Percentiles rank a stretch among this genome's conserved stretches.
Evolutionary conservation across 129 eudicot genomes (phyloP).

Genomic region (Rutidosis leptorrhynchoides): DNA sequence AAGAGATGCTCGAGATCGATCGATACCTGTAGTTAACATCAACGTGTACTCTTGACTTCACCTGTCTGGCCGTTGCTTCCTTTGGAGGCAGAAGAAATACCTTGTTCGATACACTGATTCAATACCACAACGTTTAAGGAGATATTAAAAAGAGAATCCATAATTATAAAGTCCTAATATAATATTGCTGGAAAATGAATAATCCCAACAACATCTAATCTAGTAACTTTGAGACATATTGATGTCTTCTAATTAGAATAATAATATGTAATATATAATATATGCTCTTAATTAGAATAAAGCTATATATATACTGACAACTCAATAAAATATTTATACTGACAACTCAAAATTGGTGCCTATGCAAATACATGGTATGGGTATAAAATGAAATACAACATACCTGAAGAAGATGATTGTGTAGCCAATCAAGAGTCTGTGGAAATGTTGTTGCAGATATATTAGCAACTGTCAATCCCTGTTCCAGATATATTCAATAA

Average conservation of each 20-base stretch:
- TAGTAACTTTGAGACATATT: background rate
- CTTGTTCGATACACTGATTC: conserved; percentile 75
- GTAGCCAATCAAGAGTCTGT: conserved; percentile 96
- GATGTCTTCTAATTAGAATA: background rate
- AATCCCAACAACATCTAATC: background rate
- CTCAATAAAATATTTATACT: no score
- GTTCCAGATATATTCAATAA: conserved; percentile 32
- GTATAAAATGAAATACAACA: conserved; percentile 6
- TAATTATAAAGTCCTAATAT: background rate
- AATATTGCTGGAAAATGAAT: background rate
- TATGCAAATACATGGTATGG: background rate
- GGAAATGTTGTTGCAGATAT: conserved; percentile 97
- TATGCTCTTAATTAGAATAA: no score
- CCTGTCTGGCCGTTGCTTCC: conserved; percentile 33
- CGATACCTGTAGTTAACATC: conserved; percentile 7
- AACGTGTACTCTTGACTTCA: conserved; percentile 28
- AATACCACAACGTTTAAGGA: background rate
- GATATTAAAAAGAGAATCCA: background rate
- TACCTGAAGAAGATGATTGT: conserved; percentile 96
- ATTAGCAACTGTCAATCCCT: conserved; percentile 84
- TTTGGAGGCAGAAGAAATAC: conserved; percentile 45
- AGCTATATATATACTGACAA: no score
- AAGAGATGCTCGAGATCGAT: background rate
- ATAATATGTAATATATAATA: background rate
- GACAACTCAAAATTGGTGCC: background rate